phyloP scores from a whole-genome alignment of 495 filamentous ascomycete species.

The Talaromyces adpressus region DNA sequence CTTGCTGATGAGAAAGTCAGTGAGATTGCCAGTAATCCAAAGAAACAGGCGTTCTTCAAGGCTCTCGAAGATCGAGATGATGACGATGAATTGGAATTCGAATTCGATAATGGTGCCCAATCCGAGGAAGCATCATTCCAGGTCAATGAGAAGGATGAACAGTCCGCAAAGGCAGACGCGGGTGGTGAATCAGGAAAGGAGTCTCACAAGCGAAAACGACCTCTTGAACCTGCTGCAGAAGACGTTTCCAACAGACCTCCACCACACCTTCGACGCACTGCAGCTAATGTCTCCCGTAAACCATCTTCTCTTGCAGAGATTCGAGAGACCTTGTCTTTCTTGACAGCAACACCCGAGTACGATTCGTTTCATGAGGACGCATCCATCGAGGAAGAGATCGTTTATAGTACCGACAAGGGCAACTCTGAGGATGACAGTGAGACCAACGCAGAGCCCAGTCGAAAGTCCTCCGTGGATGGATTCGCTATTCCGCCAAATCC shows the following conservation, averaged over 20 bases:
- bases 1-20: slow-evolving; percentile 86
- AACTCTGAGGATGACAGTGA: slow-evolving; percentile 31
- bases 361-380: slow-evolving; percentile 41
- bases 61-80: slow-evolving; percentile 78
- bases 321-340: slow-evolving; percentile 68
- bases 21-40: slow-evolving; percentile 85
- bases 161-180: slow-evolving; percentile 21
- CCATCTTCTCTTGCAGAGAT: slow-evolving; percentile 70
- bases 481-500: slow-evolving; percentile 33
- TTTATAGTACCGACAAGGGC: slow-evolving; percentile 22
- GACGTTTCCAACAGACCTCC: slow-evolving; percentile 50
- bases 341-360: slow-evolving; percentile 69
- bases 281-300: slow-evolving; percentile 45
- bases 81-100: slow-evolving; percentile 72
- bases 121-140: slow-evolving; percentile 42
- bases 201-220: slow-evolving; percentile 48
- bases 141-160: slow-evolving; percentile 24
- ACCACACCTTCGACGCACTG: slow-evolving; percentile 59
- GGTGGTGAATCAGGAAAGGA: slow-evolving; percentile 9
- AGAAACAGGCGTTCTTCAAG: slow-evolving; percentile 80
- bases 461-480: slow-evolving; percentile 19
- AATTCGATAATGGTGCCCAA: slow-evolving; percentile 52
- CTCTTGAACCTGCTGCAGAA: slow-evolving; percentile 36
- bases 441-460: slow-evolving; percentile 25
- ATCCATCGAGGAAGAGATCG: slow-evolving; percentile 29